Evolutionary conservation across 306 rosid species (phyloP), one percentile per base, ranked within the genome.

Genomic region (Cercis canadensis): DNA sequence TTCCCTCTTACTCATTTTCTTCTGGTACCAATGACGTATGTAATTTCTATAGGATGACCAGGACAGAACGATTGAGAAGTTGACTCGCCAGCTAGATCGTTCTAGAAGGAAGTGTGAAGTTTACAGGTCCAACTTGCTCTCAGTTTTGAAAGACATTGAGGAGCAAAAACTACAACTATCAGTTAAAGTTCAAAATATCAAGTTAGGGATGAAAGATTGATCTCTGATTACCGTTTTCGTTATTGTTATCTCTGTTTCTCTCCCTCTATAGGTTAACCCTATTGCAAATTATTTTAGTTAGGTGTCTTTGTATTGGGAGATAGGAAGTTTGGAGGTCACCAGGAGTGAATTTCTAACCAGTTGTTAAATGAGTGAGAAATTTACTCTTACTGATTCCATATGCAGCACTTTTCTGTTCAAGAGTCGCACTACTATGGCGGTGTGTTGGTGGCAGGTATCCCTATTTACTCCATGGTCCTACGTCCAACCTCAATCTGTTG

Each of bases 141-240:
- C 77, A n/a, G 69, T 83, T 78, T 69, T 83, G 75, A 78, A 83
- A 83, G 86, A 77, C 29, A 72, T 86, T 19, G 86, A 86, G 69
- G 86, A 75, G 65, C 82, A 80, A 57, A 86, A 86, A 57, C 80
- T 83, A 44, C 78, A 78, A 10, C 64, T 80, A 7, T 83, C 86
- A 57, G 84, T 83, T 50, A 72, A 80, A 78, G 84, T 86, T 56
- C 79, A 78, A 59, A 80, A 83, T 76, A 75, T 80, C 24, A 83
- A 67, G 83, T 15, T 78, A 57, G 79, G 57, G 69, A 80, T 83
- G 82, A 75, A 75, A 50, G 80, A 80, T 43, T 75, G 69, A 64
- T 41, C 16, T 75, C 41, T 75, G 64, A 54, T 54, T 63, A 46
- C 34, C 66, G 29, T 17, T 57, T 24, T 24, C 29, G 73, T 19